These are phyloP conservation scores for Fulvia fulva DNA, from an alignment of 2,329 filamentous ascomycete genomes.

Conservation along the genomic window DNA sequence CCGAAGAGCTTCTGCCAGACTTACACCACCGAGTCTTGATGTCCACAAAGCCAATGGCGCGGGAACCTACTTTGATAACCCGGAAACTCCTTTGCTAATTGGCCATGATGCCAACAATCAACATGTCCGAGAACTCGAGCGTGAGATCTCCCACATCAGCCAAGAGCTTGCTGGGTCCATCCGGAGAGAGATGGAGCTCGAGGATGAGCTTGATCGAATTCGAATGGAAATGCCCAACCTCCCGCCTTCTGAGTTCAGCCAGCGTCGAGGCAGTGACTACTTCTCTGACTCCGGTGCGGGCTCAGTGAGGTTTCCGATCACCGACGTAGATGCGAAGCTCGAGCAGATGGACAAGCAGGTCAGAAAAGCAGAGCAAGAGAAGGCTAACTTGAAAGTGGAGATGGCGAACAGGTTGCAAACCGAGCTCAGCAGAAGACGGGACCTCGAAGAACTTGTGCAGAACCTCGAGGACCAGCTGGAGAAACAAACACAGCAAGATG, in stretches of 20 bases:
- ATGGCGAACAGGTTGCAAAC: slow-evolving; percentile 83
- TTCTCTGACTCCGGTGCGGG: slow-evolving; percentile 94
- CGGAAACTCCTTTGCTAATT: slow-evolving; percentile 43
- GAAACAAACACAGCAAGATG: slow-evolving; percentile 44
- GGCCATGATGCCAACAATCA: slow-evolving; percentile 43
- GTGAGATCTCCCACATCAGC: slow-evolving; percentile 89
- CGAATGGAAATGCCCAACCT: slow-evolving; percentile 67
- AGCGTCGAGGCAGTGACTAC: slow-evolving; percentile 88
- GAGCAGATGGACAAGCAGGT: slow-evolving; percentile 80
- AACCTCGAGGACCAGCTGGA: slow-evolving; percentile 75
- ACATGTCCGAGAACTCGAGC: slow-evolving; percentile 83
- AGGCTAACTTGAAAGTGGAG: slow-evolving; percentile 78
- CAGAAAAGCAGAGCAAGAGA: slow-evolving; percentile 83
- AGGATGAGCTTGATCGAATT: slow-evolving; percentile 85
- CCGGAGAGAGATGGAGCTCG: slow-evolving; percentile 89
- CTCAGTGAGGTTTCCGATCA: slow-evolving; percentile 69
- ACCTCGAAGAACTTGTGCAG: slow-evolving; percentile 79
- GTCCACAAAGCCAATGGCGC: slow-evolving; percentile 49
- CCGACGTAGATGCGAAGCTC: slow-evolving; percentile 53
- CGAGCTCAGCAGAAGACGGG: slow-evolving; percentile 70
- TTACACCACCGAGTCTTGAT: slow-evolving; percentile 48
- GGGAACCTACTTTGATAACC: slow-evolving; percentile 43
- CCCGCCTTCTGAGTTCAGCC: slow-evolving; percentile 44
- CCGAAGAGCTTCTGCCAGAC: slow-evolving; percentile 23
- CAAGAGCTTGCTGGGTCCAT: slow-evolving; percentile 90